Percentiles rank a stretch among this genome's conserved stretches.
These are phyloP conservation scores for Gaillardinia entomophila DNA, from an alignment of 805 yeast species.

Conservation along the genomic window DNA sequence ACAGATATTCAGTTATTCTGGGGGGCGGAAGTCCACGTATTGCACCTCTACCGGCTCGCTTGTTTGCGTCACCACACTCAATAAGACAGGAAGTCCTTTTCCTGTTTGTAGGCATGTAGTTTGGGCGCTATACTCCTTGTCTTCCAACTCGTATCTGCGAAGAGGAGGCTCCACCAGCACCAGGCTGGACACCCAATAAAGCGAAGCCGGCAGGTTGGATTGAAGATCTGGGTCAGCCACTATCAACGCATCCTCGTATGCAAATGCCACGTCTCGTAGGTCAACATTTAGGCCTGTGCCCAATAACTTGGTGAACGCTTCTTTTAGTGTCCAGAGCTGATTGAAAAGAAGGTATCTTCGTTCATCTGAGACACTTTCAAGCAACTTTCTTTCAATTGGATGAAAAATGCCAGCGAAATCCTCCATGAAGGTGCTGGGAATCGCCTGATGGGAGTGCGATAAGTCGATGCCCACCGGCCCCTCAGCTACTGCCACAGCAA, in stretches of 20 bases:
- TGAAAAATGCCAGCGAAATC: slow-evolving; percentile 41
- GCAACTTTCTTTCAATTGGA: slow-evolving; percentile 22
- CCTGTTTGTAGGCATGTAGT: not conserved
- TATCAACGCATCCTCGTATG: not conserved
- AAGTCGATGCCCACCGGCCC: slow-evolving; percentile 31
- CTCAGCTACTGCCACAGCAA: slow-evolving; percentile 38
- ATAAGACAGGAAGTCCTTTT: not conserved
- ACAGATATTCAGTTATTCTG: too few relatives aligned
- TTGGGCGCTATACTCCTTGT: not conserved
- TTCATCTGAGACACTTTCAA: slow-evolving; percentile 14
- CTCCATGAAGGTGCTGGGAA: slow-evolving; percentile 18
- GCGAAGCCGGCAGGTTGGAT: slow-evolving; percentile 6
- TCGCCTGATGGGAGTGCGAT: slow-evolving; percentile 27
- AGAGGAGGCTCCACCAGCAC: not conserved
- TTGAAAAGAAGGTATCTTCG: slow-evolving; percentile 36
- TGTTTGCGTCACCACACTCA: not conserved
- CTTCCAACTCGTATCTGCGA: not conserved
- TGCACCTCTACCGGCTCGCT: too few relatives aligned
- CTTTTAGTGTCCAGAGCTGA: slow-evolving; percentile 75
- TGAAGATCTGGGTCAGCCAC: too few relatives aligned
- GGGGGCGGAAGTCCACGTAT: too few relatives aligned
- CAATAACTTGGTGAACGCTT: slow-evolving; percentile 60
- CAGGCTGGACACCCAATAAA: too few relatives aligned
- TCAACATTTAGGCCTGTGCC: slow-evolving; percentile 34
- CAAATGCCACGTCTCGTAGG: slow-evolving; percentile 4